A percentile compares a stretch with the other conserved stretches of the same genome.
Evolutionary conservation across 2,329 filamentous ascomycete genomes (phyloP).

Genomic region (Ilyonectria sp.): DNA sequence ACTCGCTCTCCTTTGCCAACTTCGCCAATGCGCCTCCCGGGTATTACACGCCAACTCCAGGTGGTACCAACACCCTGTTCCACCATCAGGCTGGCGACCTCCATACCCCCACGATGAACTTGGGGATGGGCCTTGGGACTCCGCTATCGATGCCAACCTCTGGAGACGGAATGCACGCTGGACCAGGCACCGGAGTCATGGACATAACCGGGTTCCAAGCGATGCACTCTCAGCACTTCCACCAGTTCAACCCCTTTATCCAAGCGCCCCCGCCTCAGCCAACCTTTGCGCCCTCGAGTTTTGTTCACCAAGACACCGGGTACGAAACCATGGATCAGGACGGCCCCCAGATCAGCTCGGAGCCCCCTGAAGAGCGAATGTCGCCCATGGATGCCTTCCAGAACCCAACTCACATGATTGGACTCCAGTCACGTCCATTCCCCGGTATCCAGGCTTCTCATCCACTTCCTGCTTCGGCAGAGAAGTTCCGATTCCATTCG

Average conservation of each 20-base stretch:
- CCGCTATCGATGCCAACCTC: constrained; percentile 85
- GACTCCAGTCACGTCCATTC: constrained; percentile 68
- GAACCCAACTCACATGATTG: constrained; percentile 72
- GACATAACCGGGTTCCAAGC: constrained; percentile 79
- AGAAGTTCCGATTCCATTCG: constrained; percentile 90
- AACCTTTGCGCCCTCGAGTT: constrained; percentile 83
- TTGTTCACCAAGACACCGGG: constrained; percentile 84
- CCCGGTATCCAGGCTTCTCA: constrained; percentile 62
- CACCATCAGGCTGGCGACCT: constrained; percentile 89
- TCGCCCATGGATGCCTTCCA: constrained; percentile 74
- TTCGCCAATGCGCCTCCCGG: constrained; percentile 86
- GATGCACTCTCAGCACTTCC: constrained; percentile 72
- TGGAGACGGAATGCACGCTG: constrained; percentile 74
- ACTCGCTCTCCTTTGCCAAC: constrained; percentile 83
- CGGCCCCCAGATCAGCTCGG: constrained; percentile 75
- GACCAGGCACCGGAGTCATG: constrained; percentile 64
- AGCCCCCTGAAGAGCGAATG: constrained; percentile 66
- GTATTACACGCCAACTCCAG: constrained; percentile 91
- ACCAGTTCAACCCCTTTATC: constrained; percentile 80
- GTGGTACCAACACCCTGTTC: constrained; percentile 84
- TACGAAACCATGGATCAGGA: constrained; percentile 87
- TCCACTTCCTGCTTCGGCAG: constrained; percentile 67
- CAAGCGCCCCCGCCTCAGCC: constrained; percentile 70
- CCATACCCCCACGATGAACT: constrained; percentile 83
- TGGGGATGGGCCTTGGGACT: constrained; percentile 84